Conservation (phyloP, 2,329 filamentous ascomycete genomes). For the Pyrenochaeta sp. region DNA sequence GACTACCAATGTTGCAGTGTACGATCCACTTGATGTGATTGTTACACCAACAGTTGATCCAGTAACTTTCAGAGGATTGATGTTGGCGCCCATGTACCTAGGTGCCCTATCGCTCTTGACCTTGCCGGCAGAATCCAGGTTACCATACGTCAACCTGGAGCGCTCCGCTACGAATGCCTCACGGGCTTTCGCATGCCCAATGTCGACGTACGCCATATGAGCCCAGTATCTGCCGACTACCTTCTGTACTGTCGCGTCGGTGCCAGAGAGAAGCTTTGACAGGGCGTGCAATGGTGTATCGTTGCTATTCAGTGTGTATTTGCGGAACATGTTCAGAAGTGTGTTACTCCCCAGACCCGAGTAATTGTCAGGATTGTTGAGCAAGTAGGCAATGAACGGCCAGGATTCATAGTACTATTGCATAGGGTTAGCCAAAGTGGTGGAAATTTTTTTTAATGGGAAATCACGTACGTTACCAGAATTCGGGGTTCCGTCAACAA, state of each 20-base stretch:
- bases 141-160: conserved; percentile 51
- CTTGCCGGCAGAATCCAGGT: conserved; percentile 49
- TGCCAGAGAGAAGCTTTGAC: conserved; percentile 44
- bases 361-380: conserved; percentile 58
- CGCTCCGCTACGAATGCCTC: conserved; percentile 50
- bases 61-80: conserved; percentile 54
- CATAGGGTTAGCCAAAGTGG: too few relatives aligned
- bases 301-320: conserved; percentile 56
- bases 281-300: conserved; percentile 62
- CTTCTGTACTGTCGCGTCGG: conserved; percentile 44
- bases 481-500: conserved; percentile 55
- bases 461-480: conserved; percentile 32
- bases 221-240: conserved; percentile 62
- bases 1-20: conserved; percentile 19
- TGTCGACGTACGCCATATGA: conserved; percentile 62
- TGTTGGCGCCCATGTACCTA: conserved; percentile 61
- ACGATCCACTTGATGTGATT: conserved; percentile 9
- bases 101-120: conserved; percentile 55
- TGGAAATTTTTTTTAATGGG: too few relatives aligned
- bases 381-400: conserved; percentile 60
- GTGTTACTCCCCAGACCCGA: conserved; percentile 26
- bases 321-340: conserved; percentile 40
- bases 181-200: conserved; percentile 56
- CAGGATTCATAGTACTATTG: conserved; percentile 57
- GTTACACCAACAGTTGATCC: conserved; percentile 34